Evolutionary conservation across 2,329 filamentous ascomycete species (phyloP).

Genomic region (Fusarium xyrophilum): DNA sequence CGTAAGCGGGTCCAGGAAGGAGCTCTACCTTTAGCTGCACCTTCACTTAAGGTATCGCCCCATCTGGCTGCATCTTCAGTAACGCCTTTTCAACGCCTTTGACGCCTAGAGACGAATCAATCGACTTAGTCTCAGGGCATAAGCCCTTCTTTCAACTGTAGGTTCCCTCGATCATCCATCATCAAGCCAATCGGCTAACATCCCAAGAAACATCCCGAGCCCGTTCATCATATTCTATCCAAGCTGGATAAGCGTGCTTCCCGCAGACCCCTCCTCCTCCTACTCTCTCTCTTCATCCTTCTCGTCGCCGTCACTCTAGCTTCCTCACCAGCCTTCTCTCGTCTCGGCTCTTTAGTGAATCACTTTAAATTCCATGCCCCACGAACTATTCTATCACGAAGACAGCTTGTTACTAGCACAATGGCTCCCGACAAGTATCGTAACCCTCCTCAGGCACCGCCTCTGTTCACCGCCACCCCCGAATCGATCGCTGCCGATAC

Average conservation of each 20-base stretch:
- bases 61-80: conserved; percentile 27
- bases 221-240: conserved; percentile 16
- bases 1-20: conserved; percentile 15
- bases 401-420: conserved; percentile 56
- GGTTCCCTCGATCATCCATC: conserved; percentile 7
- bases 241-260: conserved; percentile 43
- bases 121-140: conserved; percentile 1
- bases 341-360: conserved; percentile 64
- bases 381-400: conserved; percentile 43
- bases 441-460: conserved; percentile 78
- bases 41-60: conserved; percentile 17
- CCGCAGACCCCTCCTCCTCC: conserved; percentile 42
- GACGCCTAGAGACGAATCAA: conserved; percentile 19
- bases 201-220: conserved; percentile 10
- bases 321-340: conserved; percentile 63
- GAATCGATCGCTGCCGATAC: conserved; percentile 72
- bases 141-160: conserved; percentile 35
- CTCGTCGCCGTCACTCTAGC: conserved; percentile 72
- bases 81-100: conserved; percentile 22
- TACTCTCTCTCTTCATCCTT: conserved; percentile 60
- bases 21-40: conserved; percentile 28
- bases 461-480: conserved; percentile 77
- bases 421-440: conserved; percentile 74
- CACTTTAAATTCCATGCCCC: conserved; percentile 56
- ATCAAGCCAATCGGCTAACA: conserved; percentile 36